Evolutionary conservation across 2,329 filamentous ascomycete species (phyloP).

Genomic region (Didymella arachidicola): DNA sequence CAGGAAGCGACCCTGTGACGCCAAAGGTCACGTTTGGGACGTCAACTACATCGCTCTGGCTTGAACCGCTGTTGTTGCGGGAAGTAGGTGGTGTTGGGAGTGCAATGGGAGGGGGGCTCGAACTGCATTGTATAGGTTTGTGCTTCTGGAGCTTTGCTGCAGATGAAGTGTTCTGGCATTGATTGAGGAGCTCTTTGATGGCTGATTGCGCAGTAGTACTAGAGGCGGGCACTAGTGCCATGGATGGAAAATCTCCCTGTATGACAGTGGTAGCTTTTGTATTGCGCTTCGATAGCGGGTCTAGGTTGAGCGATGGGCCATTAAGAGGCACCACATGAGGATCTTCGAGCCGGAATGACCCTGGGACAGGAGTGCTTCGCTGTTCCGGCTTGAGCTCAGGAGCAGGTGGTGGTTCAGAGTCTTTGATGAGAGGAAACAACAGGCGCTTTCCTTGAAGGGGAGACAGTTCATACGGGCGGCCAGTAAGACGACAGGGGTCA

Average conservation of each 20-base stretch:
- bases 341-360: background rate
- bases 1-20: background rate
- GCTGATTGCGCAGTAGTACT: background rate
- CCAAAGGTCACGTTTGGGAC: background rate
- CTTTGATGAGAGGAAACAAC: background rate
- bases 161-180: background rate
- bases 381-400: constrained; percentile 7
- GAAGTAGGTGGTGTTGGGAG: constrained; percentile 10
- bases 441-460: constrained; percentile 3
- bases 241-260: background rate
- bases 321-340: background rate
- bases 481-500: constrained; percentile 1
- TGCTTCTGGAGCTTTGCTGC: background rate
- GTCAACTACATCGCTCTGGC: background rate
- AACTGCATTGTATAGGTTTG: background rate
- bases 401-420: background rate
- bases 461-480: background rate
- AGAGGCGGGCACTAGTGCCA: background rate
- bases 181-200: background rate
- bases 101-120: background rate
- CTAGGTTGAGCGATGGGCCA: background rate
- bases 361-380: background rate
- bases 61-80: background rate
- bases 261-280: background rate
- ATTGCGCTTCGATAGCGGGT: background rate